Percentiles rank a stretch among this genome's conserved stretches.
phyloP scores from a whole-genome alignment of 169 alveolate genomes.

The Cyclospora cayetanensis region DNA sequence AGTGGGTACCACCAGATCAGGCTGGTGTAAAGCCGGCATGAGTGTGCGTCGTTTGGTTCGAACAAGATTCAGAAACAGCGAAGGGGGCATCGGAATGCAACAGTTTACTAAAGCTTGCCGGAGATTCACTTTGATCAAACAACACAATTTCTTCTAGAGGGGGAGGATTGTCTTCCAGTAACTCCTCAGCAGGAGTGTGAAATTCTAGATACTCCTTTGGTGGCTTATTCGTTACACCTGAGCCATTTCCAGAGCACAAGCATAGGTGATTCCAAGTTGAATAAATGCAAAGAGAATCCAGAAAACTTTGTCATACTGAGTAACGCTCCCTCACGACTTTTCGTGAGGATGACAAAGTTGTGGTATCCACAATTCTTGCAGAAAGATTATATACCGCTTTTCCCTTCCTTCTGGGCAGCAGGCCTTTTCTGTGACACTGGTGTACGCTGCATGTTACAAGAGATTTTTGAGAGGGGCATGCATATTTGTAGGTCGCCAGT shows the following conservation, averaged over 20 bases:
- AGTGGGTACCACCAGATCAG: no score
- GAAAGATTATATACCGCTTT: not conserved
- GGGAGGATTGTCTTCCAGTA: constrained; percentile 16
- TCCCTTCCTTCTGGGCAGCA: not conserved
- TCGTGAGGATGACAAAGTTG: not conserved
- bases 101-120: no score
- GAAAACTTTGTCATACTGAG: not conserved
- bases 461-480: not conserved
- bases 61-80: no score
- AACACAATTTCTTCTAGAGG: constrained; percentile 44
- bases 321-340: no score
- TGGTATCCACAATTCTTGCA: not conserved
- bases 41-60: no score
- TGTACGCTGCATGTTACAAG: not conserved
- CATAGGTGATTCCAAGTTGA: not conserved
- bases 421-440: not conserved
- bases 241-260: not conserved
- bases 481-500: constrained; percentile 46
- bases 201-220: not conserved
- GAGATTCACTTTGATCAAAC: no score
- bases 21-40: no score
- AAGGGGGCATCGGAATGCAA: no score
- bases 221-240: not conserved
- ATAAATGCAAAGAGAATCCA: not conserved
- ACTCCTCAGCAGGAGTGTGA: not conserved